These are phyloP conservation scores for Debaryomycetaceae sp. DNA, from an alignment of 1,139 yeast genomes.

Conservation along the genomic window DNA sequence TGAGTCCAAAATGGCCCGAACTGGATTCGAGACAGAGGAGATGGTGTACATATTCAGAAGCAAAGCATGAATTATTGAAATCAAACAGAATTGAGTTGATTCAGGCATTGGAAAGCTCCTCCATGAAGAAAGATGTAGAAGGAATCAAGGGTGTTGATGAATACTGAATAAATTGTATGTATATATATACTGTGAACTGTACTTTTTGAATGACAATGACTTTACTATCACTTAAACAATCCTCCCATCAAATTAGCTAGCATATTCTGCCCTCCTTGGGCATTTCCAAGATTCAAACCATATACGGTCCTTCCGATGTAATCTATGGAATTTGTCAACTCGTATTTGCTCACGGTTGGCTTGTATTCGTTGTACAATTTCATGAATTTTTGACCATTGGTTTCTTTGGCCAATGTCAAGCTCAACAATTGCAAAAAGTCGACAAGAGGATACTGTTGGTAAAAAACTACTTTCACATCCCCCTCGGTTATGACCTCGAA, in stretches of 20 bases:
- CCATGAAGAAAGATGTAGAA: conserved; percentile 34
- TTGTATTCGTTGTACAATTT: conserved; percentile 48
- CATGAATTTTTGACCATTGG: conserved; percentile 51
- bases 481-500: conserved; percentile 14
- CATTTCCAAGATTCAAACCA: conserved; percentile 45
- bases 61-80: conserved; percentile 56
- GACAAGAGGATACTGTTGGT: conserved; percentile 36
- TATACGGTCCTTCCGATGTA: conserved; percentile 46
- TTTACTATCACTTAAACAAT: conserved; percentile 41
- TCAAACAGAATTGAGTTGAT: conserved; percentile 69
- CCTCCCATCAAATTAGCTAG: conserved; percentile 87
- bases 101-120: conserved; percentile 58
- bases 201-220: background rate
- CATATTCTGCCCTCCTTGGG: conserved; percentile 60
- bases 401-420: conserved; percentile 57
- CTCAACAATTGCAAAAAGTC: conserved; percentile 71
- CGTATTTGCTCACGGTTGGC: conserved; percentile 24
- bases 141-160: conserved; percentile 5
- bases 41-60: conserved; percentile 78
- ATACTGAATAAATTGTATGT: conserved; percentile 3
- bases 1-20: conserved; percentile 78
- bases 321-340: conserved; percentile 42
- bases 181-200: conserved; percentile 1
- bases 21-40: conserved; percentile 51
- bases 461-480: conserved; percentile 14